Conservation (phyloP, 1,284 basidiomycete genomes). For the Melanopsichium pennsylvanicum region DNA sequence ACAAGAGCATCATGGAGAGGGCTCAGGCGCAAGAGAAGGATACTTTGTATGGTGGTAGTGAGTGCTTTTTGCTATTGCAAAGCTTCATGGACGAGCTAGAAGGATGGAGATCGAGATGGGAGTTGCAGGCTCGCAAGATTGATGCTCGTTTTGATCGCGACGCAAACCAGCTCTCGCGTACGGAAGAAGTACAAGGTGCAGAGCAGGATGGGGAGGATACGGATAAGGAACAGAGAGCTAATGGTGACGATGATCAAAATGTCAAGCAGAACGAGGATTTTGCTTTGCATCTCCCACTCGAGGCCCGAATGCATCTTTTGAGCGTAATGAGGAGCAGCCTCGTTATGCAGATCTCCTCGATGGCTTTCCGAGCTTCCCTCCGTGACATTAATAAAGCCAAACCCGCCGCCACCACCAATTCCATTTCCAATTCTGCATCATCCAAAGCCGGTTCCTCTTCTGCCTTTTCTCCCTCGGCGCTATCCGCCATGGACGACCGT, state of each 20-base stretch:
- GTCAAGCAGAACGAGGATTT: background rate
- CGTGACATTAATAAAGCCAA: constrained; percentile 45
- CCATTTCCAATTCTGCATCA: too few relatives aligned
- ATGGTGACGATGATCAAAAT: background rate
- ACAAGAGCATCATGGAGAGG: constrained; percentile 47
- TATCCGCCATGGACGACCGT: constrained; percentile 39
- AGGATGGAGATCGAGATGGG: constrained; percentile 38
- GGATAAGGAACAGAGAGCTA: background rate
- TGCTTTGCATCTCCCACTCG: constrained; percentile 15
- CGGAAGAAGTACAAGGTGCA: background rate
- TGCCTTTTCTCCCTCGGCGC: constrained; percentile 21
- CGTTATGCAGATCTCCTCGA: constrained; percentile 46
- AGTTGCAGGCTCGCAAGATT: constrained; percentile 40
- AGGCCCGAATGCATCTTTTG: constrained; percentile 30
- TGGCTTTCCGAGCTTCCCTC: constrained; percentile 42
- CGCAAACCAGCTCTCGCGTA: background rate
- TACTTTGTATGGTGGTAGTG: constrained; percentile 31
- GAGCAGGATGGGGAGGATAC: background rate
- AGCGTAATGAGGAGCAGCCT: constrained; percentile 42
- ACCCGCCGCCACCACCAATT: constrained; percentile 6
- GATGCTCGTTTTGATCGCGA: constrained; percentile 25
- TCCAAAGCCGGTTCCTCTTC: constrained; percentile 3
- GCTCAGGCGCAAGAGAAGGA: constrained; percentile 43
- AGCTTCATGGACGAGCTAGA: constrained; percentile 46
- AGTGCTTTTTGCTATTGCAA: constrained; percentile 40